Evolutionary conservation across 495 filamentous ascomycete genomes (phyloP), one percentile per base, ranked within the genome.

Genomic region (Stereocaulon alpinum): DNA sequence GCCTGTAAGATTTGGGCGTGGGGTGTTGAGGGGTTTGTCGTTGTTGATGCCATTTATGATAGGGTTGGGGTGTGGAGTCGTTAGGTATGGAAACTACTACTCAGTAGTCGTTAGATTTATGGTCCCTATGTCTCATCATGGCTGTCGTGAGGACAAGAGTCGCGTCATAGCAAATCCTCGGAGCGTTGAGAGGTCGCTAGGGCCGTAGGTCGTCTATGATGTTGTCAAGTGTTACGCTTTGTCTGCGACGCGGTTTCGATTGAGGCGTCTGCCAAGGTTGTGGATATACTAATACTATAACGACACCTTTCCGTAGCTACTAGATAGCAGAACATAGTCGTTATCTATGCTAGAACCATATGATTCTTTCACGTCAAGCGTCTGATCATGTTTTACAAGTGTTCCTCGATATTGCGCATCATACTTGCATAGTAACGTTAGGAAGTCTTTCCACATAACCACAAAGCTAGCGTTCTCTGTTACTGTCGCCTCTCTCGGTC

Each of bases 11-110:
- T 66, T 56, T 72, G 69, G 32, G 60, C 29, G 45, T 61, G 55
- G 30, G 70, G 79, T 2, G 79, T 82, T 34, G 74, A 69, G 11
- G 68, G 63, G 54, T 29, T 32, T 17, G 60, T 30, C 20, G 34
- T 44, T 4, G 58, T 44, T 24, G 24, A 24, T 24, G 49, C 27
- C 29, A 49, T 59, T 40, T 24, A 24, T 24, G 24, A 24, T 24
- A 3, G 24, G 24, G 3, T 18, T 11, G 43, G 9, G 43, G 12
- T 2, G 6, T 24, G 34, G 12, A 37, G 34, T 9, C 7, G 7
- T 37, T 37, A 10, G 34, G 7, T 9, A 37, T 37, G 34, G 34
- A 12, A 24, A 24, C 22, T 53, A 24, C 22, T 53, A 53, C 22
- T 48, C 17, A 29, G 22, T 48, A 48, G 45, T 48, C 45, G 12